Conservation (phyloP, 257 asterid genomes). For the Petunia axillaris region DNA sequence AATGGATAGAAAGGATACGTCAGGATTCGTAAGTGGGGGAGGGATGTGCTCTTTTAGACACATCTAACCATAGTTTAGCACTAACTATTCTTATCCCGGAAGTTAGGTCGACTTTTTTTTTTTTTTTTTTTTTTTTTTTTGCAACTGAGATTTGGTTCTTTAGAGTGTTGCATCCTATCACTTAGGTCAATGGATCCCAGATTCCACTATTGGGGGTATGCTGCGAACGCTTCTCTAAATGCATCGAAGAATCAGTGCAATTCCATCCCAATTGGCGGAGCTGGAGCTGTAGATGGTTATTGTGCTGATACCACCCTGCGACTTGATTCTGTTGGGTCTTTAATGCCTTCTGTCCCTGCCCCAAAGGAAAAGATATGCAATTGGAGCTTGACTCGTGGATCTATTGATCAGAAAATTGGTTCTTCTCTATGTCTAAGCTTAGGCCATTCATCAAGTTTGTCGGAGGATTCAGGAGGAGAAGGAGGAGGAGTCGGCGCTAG, state of each 20-base stretch:
- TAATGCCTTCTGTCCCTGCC: slow-evolving; percentile 41
- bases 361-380: slow-evolving; percentile 70
- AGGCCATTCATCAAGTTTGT: slow-evolving; percentile 84
- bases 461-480: slow-evolving; percentile 37
- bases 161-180: slow-evolving; percentile 44
- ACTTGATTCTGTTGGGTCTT: slow-evolving; percentile 62
- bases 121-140: slow-evolving; percentile 43
- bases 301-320: slow-evolving; percentile 73
- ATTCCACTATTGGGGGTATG: slow-evolving; percentile 64
- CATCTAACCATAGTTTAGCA: slow-evolving; percentile 61
- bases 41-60: slow-evolving; percentile 64
- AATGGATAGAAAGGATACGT: slow-evolving; percentile 96
- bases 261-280: slow-evolving; percentile 53
- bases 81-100: slow-evolving; percentile 57
- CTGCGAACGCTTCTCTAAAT: slow-evolving; percentile 61
- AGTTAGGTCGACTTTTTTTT: slow-evolving; percentile 67
- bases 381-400: slow-evolving; percentile 53
- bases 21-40: slow-evolving; percentile 97
- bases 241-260: slow-evolving; percentile 64
- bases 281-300: slow-evolving; percentile 43
- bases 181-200: slow-evolving; percentile 72
- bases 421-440: slow-evolving; percentile 61
- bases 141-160: slow-evolving; percentile 45
- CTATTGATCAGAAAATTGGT: slow-evolving; percentile 44
- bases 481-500: no score